Base-by-base conservation (phyloP, 1,284 basidiomycete species). In the Stygiomarasmius scandens region DNA sequence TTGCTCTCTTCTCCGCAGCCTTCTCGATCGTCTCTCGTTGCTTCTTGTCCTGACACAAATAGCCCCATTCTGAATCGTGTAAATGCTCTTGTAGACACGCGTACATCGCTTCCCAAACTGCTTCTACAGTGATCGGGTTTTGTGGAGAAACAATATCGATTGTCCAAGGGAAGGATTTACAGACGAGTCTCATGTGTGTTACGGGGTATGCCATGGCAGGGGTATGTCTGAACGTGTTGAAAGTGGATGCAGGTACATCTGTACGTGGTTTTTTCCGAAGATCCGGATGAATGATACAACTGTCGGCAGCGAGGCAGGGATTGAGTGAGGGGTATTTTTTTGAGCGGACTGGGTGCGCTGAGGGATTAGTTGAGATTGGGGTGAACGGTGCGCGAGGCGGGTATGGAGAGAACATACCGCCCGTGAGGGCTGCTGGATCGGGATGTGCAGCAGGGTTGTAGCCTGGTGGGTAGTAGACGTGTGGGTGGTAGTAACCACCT, bases 1-100 rank as follows among this genome's bases (percentile, higher is more conserved):
- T 67, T 14, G 56, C 44, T 11, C 71, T 66, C 45, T 66, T 65
- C 60, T 72, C 74, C 16, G 70, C 73, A 1, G 74, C 70, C 53
- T 71, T 72, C 59, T 76, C 71, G 25, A 77, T 69, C 29, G 65
- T 60, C 61, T 75, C 72, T 48, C 65, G 64, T 49, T 64, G 52
- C 57, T 73, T 74, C 61, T 72, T 69, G 43, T 75, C 71, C n/a
- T 53, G 61, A 22, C 73, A 65, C 6, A 82, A 69, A 32, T 84
- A 68, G 0, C 82, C 83, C 86, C 86, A 87, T 64, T 87, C 86
- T 3, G 83, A 84, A 58, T 87, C 83, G 2, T 62, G 76, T 16
- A 88, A 72, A 12, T 75, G 76, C 52, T 78, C 71, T 49, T 85
- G 80, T 27, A 88, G 70, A 44, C 71, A 77, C 5, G 67, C 59